A percentile compares a stretch with the other conserved stretches of the same genome.
These are phyloP conservation scores for Beauveria bassiana DNA, from an alignment of 2,329 filamentous ascomycete genomes.

Conservation along the genomic window DNA sequence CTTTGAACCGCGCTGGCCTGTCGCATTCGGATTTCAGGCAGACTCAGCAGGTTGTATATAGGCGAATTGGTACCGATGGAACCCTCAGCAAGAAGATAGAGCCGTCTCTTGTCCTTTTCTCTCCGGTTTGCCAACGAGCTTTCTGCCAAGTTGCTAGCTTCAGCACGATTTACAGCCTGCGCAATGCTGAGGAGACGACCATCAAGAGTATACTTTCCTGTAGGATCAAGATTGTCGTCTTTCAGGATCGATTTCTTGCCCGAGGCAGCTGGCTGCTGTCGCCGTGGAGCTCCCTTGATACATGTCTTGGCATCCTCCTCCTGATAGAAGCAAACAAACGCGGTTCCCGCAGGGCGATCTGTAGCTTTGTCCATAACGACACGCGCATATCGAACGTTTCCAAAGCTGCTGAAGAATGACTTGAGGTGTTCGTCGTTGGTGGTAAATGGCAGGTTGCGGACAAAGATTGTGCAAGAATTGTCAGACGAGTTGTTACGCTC, in stretches of 20 bases:
- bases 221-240: conserved; percentile 72
- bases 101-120: conserved; percentile 80
- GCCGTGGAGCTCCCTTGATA: conserved; percentile 64
- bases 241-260: conserved; percentile 78
- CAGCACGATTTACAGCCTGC: conserved; percentile 74
- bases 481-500: conserved; percentile 35
- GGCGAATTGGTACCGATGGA: conserved; percentile 70
- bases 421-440: conserved; percentile 75
- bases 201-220: conserved; percentile 82
- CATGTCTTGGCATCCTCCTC: conserved; percentile 68
- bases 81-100: conserved; percentile 85
- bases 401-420: conserved; percentile 81
- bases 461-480: conserved; percentile 74
- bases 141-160: conserved; percentile 69
- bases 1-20: conserved; percentile 82
- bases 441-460: conserved; percentile 90
- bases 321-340: conserved; percentile 88
- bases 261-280: conserved; percentile 36
- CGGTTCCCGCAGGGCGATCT: conserved; percentile 82
- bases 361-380: conserved; percentile 83
- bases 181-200: conserved; percentile 80
- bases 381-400: conserved; percentile 80
- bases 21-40: conserved; percentile 77
- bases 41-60: conserved; percentile 67
- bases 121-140: conserved; percentile 53